phyloP scores from a whole-genome alignment of 1,284 basidiomycete genomes.

The Apiotrichum akiyoshidainum region DNA sequence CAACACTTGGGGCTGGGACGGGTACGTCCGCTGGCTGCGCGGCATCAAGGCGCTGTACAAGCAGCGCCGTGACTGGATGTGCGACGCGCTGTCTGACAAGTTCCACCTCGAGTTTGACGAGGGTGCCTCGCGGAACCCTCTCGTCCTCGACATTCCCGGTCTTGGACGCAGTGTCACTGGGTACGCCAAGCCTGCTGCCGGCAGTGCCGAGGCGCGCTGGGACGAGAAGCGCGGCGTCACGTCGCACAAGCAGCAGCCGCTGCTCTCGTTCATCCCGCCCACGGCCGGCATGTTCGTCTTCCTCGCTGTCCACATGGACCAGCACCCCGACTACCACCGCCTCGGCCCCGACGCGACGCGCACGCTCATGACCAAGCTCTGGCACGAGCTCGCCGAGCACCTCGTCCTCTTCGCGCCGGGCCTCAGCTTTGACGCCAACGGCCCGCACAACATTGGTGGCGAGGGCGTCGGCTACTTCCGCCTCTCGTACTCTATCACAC shows the following conservation, averaged over 20 bases:
- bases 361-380: conserved; percentile 40
- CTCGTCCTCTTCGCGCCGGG: conserved; percentile 49
- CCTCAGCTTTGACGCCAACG: conserved; percentile 42
- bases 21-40: conserved; percentile 73
- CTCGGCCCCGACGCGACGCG: conserved; percentile 36
- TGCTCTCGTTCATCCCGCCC: conserved; percentile 70
- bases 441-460: conserved; percentile 43
- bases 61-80: conserved; percentile 50
- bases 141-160: conserved; percentile 21
- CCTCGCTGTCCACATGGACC: conserved; percentile 64
- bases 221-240: conserved; percentile 54
- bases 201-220: conserved; percentile 13
- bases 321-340: conserved; percentile 56
- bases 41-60: conserved; percentile 54
- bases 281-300: conserved; percentile 55
- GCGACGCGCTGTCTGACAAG: conserved; percentile 45
- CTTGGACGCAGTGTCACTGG: conserved; percentile 19
- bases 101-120: conserved; percentile 48
- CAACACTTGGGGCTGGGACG: conserved; percentile 63
- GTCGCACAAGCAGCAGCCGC: conserved; percentile 18
- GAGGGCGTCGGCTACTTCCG: conserved; percentile 48
- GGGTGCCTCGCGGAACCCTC: conserved; percentile 12
- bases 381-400: conserved; percentile 45
- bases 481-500: conserved; percentile 46
- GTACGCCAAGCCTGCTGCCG: conserved; percentile 19